Base-by-base conservation (phyloP, 306 rosid genomes). In the Sechiopsis laciniata region DNA sequence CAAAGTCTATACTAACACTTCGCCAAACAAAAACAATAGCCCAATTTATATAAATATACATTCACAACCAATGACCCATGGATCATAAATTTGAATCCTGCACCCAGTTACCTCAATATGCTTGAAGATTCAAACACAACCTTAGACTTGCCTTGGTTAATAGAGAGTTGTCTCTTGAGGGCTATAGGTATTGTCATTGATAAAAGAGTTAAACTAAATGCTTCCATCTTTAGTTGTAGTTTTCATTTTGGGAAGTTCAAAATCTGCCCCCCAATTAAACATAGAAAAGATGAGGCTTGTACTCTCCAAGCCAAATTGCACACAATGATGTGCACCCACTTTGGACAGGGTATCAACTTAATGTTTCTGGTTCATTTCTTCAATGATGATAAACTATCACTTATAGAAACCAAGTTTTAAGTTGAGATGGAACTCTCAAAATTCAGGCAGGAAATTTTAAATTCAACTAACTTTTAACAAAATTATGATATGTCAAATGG, bases 401-500 rank as follows among this genome's bases (percentile, higher is more conserved):
- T 63, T 35, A 29, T 42, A 40, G 51, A 35, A 63, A 16, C 22
- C 51, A n/a, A 35, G 15, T 32, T 35, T 62, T 32, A 62, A 62
- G 14, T 3, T 60, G 14, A 60, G 66, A 51, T 48, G 7, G 6
- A 32, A 17, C 3, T 37, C 20, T 63, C 15, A 32, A 5, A 61
- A 32, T 62, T 62, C 68, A 37, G 71, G 35, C 54, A 66, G 32
- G 35, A 32, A 32, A 32, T 32, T 32, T 32, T 32, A 32, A 32
- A 32, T 32, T 32, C 37, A 32, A 32, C 37, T 4, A 32, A 32
- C 5, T 32, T 32, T 32, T 19, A 67, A 19, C 73, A 69, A 69
- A 69, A 50, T 50, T 24, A 48, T 13, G 32, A 69, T 21, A 48
- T 48, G 74, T 22, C 57, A 24, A 68, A 69, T 22, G 74, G 74